Percentiles rank a stretch among this genome's conserved stretches.
Conservation (phyloP, 768 basidiomycete genomes). For the Pisolithus orientalis region DNA sequence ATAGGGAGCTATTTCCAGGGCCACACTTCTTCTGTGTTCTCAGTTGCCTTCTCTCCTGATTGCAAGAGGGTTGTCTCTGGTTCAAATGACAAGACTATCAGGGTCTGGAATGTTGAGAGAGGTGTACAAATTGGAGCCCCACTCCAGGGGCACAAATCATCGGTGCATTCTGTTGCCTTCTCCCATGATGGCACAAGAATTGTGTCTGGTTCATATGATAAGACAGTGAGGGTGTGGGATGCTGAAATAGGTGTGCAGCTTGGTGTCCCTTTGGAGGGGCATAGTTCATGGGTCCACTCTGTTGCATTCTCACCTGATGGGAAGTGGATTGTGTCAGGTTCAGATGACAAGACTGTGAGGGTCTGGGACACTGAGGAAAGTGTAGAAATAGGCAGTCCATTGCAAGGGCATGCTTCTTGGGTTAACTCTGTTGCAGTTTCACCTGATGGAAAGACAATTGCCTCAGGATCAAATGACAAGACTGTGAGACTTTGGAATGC, state of each 20-base stretch:
- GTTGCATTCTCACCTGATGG: conserved; percentile 3
- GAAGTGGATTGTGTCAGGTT: background rate
- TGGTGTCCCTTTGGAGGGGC: background rate
- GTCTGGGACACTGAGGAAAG: background rate
- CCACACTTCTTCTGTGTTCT: background rate
- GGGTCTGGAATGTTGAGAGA: background rate
- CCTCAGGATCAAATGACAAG: conserved; percentile 17
- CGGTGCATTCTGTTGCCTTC: background rate
- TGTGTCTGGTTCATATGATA: background rate
- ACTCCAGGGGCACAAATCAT: background rate
- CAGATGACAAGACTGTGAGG: background rate
- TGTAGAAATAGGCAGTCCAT: background rate
- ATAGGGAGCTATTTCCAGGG: background rate
- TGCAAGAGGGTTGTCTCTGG: background rate
- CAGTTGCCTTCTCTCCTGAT: background rate
- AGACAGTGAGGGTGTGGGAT: conserved; percentile 1
- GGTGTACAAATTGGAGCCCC: background rate
- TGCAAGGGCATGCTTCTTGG: background rate
- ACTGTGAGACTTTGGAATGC: conserved; percentile 20
- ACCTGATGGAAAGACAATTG: conserved; percentile 12
- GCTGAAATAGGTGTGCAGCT: background rate
- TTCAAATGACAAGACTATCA: background rate
- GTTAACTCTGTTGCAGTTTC: background rate
- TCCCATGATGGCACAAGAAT: background rate
- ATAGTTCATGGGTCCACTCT: background rate